Conservation (phyloP, 331 rosid genomes). For the Erythrophleum ivorense region DNA sequence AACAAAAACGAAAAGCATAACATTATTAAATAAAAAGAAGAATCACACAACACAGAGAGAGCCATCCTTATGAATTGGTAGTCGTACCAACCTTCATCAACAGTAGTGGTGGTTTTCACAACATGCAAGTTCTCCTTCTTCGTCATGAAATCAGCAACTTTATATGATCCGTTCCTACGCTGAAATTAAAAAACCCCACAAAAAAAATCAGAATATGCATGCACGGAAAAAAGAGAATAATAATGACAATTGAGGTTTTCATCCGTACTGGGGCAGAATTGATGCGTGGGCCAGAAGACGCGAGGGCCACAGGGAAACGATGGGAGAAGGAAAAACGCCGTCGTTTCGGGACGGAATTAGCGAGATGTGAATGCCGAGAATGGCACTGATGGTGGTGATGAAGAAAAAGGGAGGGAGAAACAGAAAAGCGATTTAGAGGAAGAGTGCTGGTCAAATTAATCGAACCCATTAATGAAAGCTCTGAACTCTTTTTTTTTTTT, state of each 20-base stretch:
- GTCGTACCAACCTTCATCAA: conserved; percentile 67
- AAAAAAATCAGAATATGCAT: not conserved
- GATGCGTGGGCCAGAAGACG: conserved; percentile 39
- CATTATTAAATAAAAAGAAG: not conserved
- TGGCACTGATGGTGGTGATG: conserved; percentile 20
- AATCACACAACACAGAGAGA: not conserved
- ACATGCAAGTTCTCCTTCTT: conserved; percentile 63
- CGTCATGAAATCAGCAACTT: conserved; percentile 93
- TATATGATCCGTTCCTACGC: conserved; percentile 61
- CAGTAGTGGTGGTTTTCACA: conserved; percentile 76
- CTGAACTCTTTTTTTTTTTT: not conserved
- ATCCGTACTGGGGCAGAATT: conserved; percentile 61
- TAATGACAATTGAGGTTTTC: conserved; percentile 29
- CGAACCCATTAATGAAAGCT: conserved; percentile 43
- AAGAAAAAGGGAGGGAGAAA: conserved; percentile 14
- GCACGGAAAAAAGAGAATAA: not conserved
- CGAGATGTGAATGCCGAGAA: conserved; percentile 31
- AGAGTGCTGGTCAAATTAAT: conserved; percentile 42
- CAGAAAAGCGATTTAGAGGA: conserved; percentile 11
- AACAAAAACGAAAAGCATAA: conserved; percentile 8
- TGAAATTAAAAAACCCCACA: conserved; percentile 19
- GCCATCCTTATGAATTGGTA: not conserved
- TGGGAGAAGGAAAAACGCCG: conserved; percentile 30
- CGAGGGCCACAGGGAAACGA: conserved; percentile 14
- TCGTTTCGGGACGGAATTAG: conserved; percentile 34